phyloP scores from a whole-genome alignment of 2,329 filamentous ascomycete species.

The Penicillium thymicola region DNA sequence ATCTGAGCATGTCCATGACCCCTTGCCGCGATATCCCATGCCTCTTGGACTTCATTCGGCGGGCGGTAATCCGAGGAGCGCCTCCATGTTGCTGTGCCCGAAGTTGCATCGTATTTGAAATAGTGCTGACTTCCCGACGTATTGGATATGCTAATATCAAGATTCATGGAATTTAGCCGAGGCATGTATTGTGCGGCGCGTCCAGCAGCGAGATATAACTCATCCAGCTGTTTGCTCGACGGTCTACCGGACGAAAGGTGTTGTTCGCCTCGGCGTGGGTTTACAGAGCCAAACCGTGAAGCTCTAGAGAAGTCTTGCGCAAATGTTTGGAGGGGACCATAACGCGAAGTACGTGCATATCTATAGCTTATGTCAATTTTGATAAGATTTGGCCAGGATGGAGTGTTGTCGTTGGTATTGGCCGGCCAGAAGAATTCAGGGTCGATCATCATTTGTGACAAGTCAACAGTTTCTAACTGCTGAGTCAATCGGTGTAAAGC shows the following conservation, averaged over 20 bases:
- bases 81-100: neutral
- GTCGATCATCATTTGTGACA: neutral
- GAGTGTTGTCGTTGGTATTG: neutral
- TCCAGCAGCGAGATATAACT: neutral
- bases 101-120: neutral
- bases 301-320: neutral
- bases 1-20: neutral
- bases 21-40: neutral
- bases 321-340: too few relatives aligned
- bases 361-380: neutral
- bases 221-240: neutral
- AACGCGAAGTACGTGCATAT: too few relatives aligned
- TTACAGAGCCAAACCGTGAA: neutral
- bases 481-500: neutral
- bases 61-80: neutral
- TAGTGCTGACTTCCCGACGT: rapidly evolving
- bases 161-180: neutral
- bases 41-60: neutral
- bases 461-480: neutral
- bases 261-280: too few relatives aligned
- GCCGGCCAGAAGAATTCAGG: conserved; percentile 1
- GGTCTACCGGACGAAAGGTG: neutral
- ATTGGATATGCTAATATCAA: neutral
- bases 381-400: neutral
- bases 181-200: neutral